Conservation (phyloP, 2,329 filamentous ascomycete species). For the Emericellopsis cladophorae region DNA sequence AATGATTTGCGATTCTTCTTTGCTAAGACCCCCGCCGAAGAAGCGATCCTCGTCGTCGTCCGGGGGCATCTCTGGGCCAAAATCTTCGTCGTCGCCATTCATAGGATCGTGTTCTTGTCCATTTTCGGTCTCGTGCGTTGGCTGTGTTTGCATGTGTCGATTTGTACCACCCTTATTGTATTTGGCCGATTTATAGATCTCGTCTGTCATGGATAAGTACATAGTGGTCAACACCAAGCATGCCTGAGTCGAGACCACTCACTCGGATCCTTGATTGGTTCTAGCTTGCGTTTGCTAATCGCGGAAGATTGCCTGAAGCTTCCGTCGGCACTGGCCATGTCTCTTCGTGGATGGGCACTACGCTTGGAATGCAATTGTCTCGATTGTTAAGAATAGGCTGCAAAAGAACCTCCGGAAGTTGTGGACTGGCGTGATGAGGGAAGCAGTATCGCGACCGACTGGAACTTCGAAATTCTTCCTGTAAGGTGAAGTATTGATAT, state of each 20-base stretch:
- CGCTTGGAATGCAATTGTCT: no score
- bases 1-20: conserved; percentile 68
- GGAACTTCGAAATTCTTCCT: no score
- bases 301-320: conserved; percentile 41
- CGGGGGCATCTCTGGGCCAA: conserved; percentile 30
- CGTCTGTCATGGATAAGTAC: conserved; percentile 23
- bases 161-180: conserved; percentile 29
- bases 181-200: conserved; percentile 53
- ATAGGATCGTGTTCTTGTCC: conserved; percentile 23
- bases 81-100: conserved; percentile 31
- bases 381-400: no score
- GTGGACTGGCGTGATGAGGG: no score
- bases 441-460: no score
- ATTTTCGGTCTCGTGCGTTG: conserved; percentile 29
- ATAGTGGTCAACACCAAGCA: neutral
- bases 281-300: conserved; percentile 50
- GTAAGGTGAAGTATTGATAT: no score
- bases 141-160: conserved; percentile 28
- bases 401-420: no score
- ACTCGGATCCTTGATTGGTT: conserved; percentile 51
- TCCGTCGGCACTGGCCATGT: conserved; percentile 46
- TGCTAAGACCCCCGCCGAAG: conserved; percentile 82
- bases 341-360: neutral
- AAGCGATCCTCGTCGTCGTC: conserved; percentile 80
- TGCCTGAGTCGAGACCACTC: conserved; percentile 12